phyloP scores from a whole-genome alignment of 2,329 filamentous ascomycete species.

The Lasiodiplodia citricola region DNA sequence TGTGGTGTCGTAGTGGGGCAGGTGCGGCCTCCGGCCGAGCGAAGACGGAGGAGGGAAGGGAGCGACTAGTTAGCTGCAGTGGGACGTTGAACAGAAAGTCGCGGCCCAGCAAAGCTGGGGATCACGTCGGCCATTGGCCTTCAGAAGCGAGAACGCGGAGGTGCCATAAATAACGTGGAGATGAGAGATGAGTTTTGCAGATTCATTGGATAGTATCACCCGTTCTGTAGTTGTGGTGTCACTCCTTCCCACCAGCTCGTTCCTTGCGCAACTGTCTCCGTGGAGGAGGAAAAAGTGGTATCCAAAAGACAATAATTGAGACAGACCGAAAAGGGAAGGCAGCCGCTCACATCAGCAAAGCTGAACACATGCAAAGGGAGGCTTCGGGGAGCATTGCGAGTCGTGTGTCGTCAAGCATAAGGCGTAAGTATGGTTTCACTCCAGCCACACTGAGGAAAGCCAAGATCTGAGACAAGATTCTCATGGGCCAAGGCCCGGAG shows the following conservation, averaged over 20 bases:
- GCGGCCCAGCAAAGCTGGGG: background rate
- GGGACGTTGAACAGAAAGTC: background rate
- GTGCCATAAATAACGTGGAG: background rate
- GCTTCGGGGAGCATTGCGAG: too few species aligned
- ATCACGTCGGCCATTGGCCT: background rate
- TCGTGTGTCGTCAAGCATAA: background rate
- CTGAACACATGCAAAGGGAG: background rate
- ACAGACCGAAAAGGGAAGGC: background rate
- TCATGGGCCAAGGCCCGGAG: constrained; percentile 12
- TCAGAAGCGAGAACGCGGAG: too few species aligned
- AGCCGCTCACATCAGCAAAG: constrained; percentile 4
- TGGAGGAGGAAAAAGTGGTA: background rate
- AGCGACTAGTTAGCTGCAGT: background rate
- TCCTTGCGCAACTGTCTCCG: background rate
- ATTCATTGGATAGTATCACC: background rate
- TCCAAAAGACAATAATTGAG: background rate
- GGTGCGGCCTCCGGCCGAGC: background rate
- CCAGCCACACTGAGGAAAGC: background rate
- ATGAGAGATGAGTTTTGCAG: background rate
- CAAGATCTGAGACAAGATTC: background rate
- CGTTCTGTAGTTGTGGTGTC: background rate
- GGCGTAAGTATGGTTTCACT: background rate
- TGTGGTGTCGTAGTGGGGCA: background rate
- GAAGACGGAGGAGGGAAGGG: background rate
- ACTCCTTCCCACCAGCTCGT: background rate